These are phyloP conservation scores for Aureobasidium pullulans DNA, from an alignment of 2,329 filamentous ascomycete species.

Conservation along the genomic window DNA sequence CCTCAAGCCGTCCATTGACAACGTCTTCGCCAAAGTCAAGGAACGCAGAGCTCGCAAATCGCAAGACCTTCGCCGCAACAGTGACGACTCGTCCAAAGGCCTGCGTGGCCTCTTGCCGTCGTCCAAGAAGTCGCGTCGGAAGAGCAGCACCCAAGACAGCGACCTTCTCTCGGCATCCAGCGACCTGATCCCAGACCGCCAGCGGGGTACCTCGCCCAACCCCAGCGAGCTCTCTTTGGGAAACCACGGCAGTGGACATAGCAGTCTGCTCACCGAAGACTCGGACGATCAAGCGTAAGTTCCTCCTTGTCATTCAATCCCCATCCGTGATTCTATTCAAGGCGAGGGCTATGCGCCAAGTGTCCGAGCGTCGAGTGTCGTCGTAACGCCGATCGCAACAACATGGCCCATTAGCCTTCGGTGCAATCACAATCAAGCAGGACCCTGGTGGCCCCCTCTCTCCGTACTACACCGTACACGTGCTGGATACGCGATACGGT, in stretches of 20 bases:
- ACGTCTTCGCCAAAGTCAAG: conserved; percentile 33
- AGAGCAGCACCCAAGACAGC: conserved; percentile 19
- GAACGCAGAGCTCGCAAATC: conserved; percentile 30
- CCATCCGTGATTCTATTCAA: not conserved
- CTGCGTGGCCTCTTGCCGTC: conserved; percentile 32
- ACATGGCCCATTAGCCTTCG: not conserved
- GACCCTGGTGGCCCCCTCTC: conserved; percentile 6
- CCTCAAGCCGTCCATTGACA: conserved; percentile 30
- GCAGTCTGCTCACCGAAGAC: conserved; percentile 45
- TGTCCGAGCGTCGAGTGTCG: conserved; percentile 4
- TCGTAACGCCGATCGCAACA: conserved; percentile 12
- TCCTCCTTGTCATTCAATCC: not conserved
- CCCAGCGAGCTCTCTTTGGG: conserved; percentile 36
- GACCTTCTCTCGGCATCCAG: not conserved
- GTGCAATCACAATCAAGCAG: conserved; percentile 1
- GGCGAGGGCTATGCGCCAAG: conserved; percentile 1
- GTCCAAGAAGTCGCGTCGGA: conserved; percentile 37
- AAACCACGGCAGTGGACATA: conserved; percentile 37
- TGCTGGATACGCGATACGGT: conserved; percentile 7
- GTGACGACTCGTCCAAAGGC: conserved; percentile 35
- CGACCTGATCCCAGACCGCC: not conserved
- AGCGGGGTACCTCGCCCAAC: conserved; percentile 13
- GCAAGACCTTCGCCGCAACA: conserved; percentile 32
- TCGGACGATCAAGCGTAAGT: conserved; percentile 37
- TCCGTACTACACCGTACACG: not conserved